Evolutionary conservation across 495 filamentous ascomycete species (phyloP).

Genomic region (Penicillium desertorum): DNA sequence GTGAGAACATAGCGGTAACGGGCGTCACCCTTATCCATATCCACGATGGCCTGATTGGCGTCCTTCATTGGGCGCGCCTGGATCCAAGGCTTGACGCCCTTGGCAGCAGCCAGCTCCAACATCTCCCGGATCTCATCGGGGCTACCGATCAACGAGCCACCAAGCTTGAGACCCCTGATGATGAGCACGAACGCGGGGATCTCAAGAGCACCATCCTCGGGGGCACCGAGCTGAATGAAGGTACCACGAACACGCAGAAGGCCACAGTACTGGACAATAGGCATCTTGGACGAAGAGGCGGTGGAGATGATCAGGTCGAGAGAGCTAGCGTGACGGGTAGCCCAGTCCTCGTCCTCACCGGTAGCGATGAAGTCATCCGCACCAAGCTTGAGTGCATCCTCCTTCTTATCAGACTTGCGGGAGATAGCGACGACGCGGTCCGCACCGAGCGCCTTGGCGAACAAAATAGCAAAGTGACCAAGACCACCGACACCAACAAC

Average conservation of each 20-base stretch:
- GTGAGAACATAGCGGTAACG: constrained; percentile 74
- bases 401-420: constrained; percentile 63
- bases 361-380: constrained; percentile 77
- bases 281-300: constrained; percentile 74
- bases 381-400: constrained; percentile 63
- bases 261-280: constrained; percentile 64
- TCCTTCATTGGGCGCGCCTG: constrained; percentile 69
- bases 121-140: constrained; percentile 77
- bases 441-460: constrained; percentile 65
- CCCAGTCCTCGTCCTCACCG: constrained; percentile 73
- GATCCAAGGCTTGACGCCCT: constrained; percentile 72
- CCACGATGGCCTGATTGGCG: constrained; percentile 67
- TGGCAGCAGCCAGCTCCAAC: constrained; percentile 70
- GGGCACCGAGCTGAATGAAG: constrained; percentile 77
- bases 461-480: constrained; percentile 66
- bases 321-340: constrained; percentile 55
- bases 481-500: constrained; percentile 83
- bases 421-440: constrained; percentile 82
- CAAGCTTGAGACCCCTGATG: constrained; percentile 63
- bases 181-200: constrained; percentile 59
- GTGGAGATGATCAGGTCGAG: constrained; percentile 83
- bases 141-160: constrained; percentile 67
- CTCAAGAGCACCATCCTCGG: constrained; percentile 63
- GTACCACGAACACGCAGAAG: constrained; percentile 68
- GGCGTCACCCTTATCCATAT: constrained; percentile 67